Percentiles rank a stretch among this genome's conserved stretches.
phyloP scores from a whole-genome alignment of 306 rosid genomes.

The Pterocarpus macrocarpus region DNA sequence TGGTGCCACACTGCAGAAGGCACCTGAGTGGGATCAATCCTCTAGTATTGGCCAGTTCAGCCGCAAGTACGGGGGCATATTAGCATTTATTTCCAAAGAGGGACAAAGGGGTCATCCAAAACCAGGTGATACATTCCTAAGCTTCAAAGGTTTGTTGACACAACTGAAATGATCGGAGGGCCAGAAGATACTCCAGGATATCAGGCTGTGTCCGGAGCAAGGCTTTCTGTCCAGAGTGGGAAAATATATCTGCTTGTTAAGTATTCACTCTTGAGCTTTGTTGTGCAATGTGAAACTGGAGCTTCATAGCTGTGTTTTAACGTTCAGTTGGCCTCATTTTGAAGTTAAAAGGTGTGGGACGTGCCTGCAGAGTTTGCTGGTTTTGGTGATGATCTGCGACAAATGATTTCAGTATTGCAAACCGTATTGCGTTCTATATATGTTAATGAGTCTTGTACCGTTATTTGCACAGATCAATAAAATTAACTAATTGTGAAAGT shows the following conservation, averaged over 20 bases:
- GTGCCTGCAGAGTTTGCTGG: background rate
- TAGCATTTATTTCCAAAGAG: constrained; percentile 40
- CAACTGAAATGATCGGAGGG: constrained; percentile 74
- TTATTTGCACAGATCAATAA: background rate
- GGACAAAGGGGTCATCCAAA: constrained; percentile 47
- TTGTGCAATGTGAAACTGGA: constrained; percentile 34
- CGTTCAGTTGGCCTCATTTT: background rate
- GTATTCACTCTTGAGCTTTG: constrained; percentile 64
- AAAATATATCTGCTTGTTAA: constrained; percentile 73
- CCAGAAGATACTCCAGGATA: constrained; percentile 76
- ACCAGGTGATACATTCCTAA: constrained; percentile 63
- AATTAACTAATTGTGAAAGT: background rate
- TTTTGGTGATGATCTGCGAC: background rate
- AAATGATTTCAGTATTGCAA: too few relatives aligned
- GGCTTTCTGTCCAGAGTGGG: constrained; percentile 62
- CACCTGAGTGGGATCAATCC: constrained; percentile 51
- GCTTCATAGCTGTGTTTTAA: constrained; percentile 9
- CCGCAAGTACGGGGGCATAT: constrained; percentile 30
- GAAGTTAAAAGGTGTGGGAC: too few relatives aligned
- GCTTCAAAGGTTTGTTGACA: constrained; percentile 72
- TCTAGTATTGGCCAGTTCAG: constrained; percentile 11
- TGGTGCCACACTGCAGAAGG: constrained; percentile 50
- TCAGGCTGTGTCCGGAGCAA: constrained; percentile 83
- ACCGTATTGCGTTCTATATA: background rate
- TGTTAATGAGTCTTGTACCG: background rate